These are phyloP conservation scores for Cutaneotrichosporon sp. DNA, from an alignment of 1,284 basidiomycete genomes.

Conservation along the genomic window DNA sequence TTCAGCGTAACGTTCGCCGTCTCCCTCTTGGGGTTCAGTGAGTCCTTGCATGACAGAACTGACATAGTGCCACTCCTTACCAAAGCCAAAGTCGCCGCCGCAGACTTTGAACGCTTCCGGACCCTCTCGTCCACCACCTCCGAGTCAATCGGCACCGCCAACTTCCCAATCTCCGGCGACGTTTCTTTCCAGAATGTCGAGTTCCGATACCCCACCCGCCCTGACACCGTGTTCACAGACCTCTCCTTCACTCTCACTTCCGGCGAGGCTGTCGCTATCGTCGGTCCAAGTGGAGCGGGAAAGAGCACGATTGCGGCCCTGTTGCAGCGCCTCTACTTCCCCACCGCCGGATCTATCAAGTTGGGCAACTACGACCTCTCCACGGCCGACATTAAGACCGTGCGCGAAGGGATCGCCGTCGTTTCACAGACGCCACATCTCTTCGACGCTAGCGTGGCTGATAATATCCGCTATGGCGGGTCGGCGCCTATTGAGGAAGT, in stretches of 20 bases:
- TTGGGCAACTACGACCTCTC: slow-evolving; percentile 57
- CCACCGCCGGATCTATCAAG: slow-evolving; percentile 63
- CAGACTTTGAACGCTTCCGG: slow-evolving; percentile 70
- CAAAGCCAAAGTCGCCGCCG: slow-evolving; percentile 74
- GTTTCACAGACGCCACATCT: slow-evolving; percentile 82
- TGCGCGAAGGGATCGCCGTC: slow-evolving; percentile 79
- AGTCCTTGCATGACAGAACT: slow-evolving; percentile 46
- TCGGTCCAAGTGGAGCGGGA: slow-evolving; percentile 82
- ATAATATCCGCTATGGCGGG: slow-evolving; percentile 81
- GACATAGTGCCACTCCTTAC: slow-evolving; percentile 70
- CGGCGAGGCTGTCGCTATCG: slow-evolving; percentile 81
- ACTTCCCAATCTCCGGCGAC: slow-evolving; percentile 65
- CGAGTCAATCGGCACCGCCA: slow-evolving; percentile 67
- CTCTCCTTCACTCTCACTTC: slow-evolving; percentile 65
- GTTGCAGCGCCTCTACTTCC: slow-evolving; percentile 82
- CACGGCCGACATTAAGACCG: slow-evolving; percentile 65
- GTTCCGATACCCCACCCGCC: slow-evolving; percentile 80
- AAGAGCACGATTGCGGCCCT: slow-evolving; percentile 83
- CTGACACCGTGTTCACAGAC: slow-evolving; percentile 67
- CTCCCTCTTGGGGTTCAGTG: slow-evolving; percentile 83
- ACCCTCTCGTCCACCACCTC: slow-evolving; percentile 60
- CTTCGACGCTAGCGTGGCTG: slow-evolving; percentile 77
- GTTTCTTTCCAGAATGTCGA: slow-evolving; percentile 69
- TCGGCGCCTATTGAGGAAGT: slow-evolving; percentile 63
- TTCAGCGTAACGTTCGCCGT: slow-evolving; percentile 90